Conservation (phyloP, 148 eudicot species). For the Rhododendron mucronatum region DNA sequence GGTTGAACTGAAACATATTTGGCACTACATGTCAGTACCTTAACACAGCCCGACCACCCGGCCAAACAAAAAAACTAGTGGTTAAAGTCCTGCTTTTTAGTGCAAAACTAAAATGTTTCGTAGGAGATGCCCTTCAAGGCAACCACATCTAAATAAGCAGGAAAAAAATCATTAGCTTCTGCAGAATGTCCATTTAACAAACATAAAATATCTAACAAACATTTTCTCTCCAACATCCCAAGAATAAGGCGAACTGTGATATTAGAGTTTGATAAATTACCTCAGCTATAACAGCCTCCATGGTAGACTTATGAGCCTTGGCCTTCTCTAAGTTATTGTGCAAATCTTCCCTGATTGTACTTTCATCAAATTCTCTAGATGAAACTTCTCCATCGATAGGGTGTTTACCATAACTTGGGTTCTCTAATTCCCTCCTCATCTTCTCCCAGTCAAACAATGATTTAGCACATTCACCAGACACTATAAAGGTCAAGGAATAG, state of each 20-base stretch:
- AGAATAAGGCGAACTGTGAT: neutral
- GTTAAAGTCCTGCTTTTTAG: neutral
- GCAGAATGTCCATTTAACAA: neutral
- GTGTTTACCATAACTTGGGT: constrained; percentile 35
- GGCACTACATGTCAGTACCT: constrained; percentile 4
- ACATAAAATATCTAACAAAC: neutral
- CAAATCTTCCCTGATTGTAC: constrained; percentile 42
- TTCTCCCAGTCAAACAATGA: constrained; percentile 96
- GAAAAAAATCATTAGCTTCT: neutral
- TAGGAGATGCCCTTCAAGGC: neutral
- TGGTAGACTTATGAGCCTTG: constrained; percentile 92
- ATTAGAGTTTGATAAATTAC: constrained; percentile 28
- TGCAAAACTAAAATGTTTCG: neutral
- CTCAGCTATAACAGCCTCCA: constrained; percentile 88
- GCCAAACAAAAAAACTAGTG: neutral
- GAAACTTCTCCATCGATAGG: constrained; percentile 40
- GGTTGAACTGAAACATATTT: constrained; percentile 61
- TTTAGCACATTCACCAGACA: constrained; percentile 82
- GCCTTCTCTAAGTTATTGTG: constrained; percentile 82
- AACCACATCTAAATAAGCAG: neutral
- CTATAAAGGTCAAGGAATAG: constrained; percentile 37
- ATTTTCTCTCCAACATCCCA: neutral
- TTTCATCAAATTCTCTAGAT: constrained; percentile 39
- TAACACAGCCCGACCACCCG: neutral
- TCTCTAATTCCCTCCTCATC: constrained; percentile 46